Conservation (phyloP, 768 basidiomycete species). For the Tremella mesenterica region DNA sequence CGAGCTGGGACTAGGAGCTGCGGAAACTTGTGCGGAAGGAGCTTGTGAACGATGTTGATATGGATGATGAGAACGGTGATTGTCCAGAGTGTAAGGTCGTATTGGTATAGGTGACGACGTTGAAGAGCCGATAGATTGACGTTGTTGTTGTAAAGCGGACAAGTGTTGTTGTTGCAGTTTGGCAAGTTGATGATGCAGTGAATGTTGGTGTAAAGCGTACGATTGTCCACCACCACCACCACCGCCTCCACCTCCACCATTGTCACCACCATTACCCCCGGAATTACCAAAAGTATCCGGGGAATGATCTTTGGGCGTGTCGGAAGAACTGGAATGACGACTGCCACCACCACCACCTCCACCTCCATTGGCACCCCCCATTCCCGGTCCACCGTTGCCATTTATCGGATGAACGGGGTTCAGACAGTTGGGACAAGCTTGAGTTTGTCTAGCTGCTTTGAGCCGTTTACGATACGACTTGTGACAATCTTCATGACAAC, state of each 20-base stretch:
- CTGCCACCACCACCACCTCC: conserved; percentile 21
- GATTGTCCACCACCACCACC: conserved; percentile 5
- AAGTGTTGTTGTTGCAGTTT: conserved; percentile 35
- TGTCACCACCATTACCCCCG: conserved; percentile 40
- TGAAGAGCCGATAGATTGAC: not conserved
- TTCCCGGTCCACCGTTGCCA: not conserved
- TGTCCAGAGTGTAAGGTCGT: conserved; percentile 29
- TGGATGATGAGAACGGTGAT: conserved; percentile 2
- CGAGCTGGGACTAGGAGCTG: conserved; percentile 31
- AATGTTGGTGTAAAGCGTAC: conserved; percentile 27
- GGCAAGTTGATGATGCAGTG: conserved; percentile 31
- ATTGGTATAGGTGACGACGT: conserved; percentile 2
- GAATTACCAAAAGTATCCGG: conserved; percentile 24
- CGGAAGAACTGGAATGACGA: conserved; percentile 35
- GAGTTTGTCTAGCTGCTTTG: conserved; percentile 44
- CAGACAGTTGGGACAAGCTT: conserved; percentile 43
- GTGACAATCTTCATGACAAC: conserved; percentile 49
- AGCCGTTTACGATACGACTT: conserved; percentile 47
- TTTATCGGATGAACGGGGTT: conserved; percentile 19
- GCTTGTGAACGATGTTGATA: conserved; percentile 17
- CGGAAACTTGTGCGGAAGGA: conserved; percentile 36
- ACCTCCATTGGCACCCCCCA: conserved; percentile 13
- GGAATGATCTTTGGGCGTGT: conserved; percentile 39
- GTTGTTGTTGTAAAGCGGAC: conserved; percentile 20
- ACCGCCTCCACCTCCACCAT: conserved; percentile 29